Evolutionary conservation across 2,329 filamentous ascomycete genomes (phyloP).

Genomic region (Neophaeococcomyces aloes): DNA sequence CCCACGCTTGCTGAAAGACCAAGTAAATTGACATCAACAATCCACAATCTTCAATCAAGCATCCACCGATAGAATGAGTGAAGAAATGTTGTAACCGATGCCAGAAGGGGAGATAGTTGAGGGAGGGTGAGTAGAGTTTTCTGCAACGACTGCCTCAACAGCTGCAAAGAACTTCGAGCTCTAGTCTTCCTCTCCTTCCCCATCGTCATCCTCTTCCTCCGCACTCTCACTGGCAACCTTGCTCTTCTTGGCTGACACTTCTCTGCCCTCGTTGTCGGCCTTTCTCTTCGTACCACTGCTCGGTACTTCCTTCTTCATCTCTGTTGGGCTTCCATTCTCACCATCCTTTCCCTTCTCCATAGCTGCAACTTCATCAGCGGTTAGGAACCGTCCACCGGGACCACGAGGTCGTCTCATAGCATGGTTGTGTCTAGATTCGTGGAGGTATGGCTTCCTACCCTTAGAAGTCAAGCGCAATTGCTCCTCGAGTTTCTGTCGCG

Average conservation of each 20-base stretch:
- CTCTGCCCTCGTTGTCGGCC: constrained; percentile 38
- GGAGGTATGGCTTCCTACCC: constrained; percentile 89
- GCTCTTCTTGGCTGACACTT: constrained; percentile 39
- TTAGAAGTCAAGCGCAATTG: constrained; percentile 85
- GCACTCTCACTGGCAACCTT: constrained; percentile 39
- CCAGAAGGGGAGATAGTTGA: too few species aligned
- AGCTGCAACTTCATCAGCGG: constrained; percentile 85
- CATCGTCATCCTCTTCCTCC: constrained; percentile 45
- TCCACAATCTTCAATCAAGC: too few species aligned
- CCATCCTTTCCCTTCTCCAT: constrained; percentile 54
- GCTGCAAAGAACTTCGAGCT: too few species aligned
- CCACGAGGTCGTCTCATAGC: constrained; percentile 92
- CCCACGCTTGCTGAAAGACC: too few species aligned
- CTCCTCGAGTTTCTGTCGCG: constrained; percentile 86
- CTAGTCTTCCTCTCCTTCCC: constrained; percentile 42
- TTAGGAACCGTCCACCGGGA: constrained; percentile 89
- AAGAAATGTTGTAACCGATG: too few species aligned
- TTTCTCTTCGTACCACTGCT: constrained; percentile 41
- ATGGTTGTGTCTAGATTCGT: constrained; percentile 95
- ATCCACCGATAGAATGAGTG: too few species aligned
- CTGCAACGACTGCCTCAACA: too few species aligned
- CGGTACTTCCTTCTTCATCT: constrained; percentile 24
- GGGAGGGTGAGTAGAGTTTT: too few species aligned
- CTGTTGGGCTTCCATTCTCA: constrained; percentile 21
- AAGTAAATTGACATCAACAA: too few species aligned